These are phyloP conservation scores for Echites panduratus DNA, from an alignment of 257 asterid genomes.

Conservation along the genomic window DNA sequence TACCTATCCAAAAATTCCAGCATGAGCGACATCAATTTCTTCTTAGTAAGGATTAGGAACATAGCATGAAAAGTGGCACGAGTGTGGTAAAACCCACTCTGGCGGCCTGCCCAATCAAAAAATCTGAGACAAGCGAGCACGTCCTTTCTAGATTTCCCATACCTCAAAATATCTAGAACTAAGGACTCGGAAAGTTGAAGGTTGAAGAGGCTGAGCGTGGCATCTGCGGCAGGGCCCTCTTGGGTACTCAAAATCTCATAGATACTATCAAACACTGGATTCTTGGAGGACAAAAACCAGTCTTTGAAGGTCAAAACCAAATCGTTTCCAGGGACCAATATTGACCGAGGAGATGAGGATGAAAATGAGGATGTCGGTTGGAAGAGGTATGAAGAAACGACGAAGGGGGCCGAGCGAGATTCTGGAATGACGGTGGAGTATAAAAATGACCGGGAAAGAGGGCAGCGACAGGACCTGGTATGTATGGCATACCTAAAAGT, in stretches of 20 bases:
- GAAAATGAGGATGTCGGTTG: neutral
- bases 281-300: constrained; percentile 60
- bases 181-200: constrained; percentile 43
- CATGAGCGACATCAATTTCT: constrained; percentile 45
- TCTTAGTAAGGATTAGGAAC: constrained; percentile 51
- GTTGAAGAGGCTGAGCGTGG: constrained; percentile 43
- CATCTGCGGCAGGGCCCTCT: constrained; percentile 41
- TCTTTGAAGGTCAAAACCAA: constrained; percentile 38
- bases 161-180: constrained; percentile 50
- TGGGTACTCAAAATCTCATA: constrained; percentile 47
- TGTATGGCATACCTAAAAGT: constrained; percentile 14
- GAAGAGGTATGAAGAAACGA: neutral
- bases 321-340: neutral
- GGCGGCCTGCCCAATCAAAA: constrained; percentile 94
- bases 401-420: neutral
- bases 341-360: neutral
- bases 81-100: constrained; percentile 65
- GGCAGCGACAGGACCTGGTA: constrained; percentile 5
- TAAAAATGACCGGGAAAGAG: constrained; percentile 8
- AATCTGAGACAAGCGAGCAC: constrained; percentile 65
- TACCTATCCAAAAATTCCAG: constrained; percentile 41
- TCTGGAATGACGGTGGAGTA: constrained; percentile 12
- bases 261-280: constrained; percentile 44
- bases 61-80: constrained; percentile 56
- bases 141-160: constrained; percentile 38